Evolutionary conservation across 176 grass and related monocot species (phyloP).

Genomic region (Oryza meridionalis): DNA sequence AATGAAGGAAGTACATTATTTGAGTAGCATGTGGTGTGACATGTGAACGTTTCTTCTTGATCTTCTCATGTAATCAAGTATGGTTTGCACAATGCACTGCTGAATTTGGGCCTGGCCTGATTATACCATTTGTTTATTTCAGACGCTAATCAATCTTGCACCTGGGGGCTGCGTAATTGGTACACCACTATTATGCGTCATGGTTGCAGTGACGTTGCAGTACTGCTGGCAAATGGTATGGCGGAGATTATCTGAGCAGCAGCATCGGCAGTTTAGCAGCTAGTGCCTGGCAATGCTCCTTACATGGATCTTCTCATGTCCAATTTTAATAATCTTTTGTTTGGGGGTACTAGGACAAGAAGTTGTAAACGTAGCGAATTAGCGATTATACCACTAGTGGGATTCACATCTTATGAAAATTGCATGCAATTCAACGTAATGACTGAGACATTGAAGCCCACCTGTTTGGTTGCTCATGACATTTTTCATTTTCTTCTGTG

Average conservation of each 20-base stretch:
- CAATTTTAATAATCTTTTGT: neutral
- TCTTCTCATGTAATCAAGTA: conserved; percentile 11
- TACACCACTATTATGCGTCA: conserved; percentile 61
- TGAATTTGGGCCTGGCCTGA: conserved; percentile 26
- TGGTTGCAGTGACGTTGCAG: conserved; percentile 60
- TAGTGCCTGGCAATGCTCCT: conserved; percentile 22
- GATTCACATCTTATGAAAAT: neutral
- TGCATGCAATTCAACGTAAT: neutral
- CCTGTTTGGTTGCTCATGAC: conserved; percentile 9
- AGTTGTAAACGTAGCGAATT: conserved; percentile 19
- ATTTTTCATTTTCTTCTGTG: neutral
- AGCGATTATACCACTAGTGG: neutral
- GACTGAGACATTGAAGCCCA: neutral
- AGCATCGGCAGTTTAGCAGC: conserved; percentile 51
- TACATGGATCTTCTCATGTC: conserved; percentile 19
- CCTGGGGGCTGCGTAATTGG: conserved; percentile 78
- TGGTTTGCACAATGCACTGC: conserved; percentile 9
- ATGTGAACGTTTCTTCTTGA: neutral
- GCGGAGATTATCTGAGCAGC: conserved; percentile 71
- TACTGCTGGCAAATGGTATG: conserved; percentile 80
- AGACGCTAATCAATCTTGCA: conserved; percentile 87
- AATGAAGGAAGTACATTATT: neutral
- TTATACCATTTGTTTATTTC: conserved; percentile 41
- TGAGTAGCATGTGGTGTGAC: neutral
- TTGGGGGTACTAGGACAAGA: conserved; percentile 4